Evolutionary conservation across 179 eudicot species (phyloP).

Genomic region (Patellifolia procumbens): DNA sequence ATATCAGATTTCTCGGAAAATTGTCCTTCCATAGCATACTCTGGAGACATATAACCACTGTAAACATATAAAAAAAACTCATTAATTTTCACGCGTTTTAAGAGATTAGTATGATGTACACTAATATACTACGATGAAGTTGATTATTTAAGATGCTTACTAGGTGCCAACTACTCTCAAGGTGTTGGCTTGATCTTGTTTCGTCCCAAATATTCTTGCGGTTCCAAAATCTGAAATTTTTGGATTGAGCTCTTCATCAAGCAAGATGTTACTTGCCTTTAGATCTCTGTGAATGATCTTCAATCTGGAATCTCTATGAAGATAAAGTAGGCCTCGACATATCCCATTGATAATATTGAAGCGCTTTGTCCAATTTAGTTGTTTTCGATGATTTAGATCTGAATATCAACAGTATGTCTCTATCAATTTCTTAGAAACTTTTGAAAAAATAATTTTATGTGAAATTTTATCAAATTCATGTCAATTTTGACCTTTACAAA

Average conservation of each 20-base stretch:
- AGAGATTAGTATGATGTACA: background rate
- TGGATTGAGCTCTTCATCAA: conserved; percentile 53
- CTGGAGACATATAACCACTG: conserved; percentile 32
- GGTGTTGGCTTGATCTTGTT: conserved; percentile 45
- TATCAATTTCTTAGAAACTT: background rate
- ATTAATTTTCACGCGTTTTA: background rate
- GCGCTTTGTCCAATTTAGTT: conserved; percentile 50
- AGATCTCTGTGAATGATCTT: conserved; percentile 59
- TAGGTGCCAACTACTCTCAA: conserved; percentile 56
- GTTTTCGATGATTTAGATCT: conserved; percentile 37
- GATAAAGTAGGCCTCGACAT: conserved; percentile 56
- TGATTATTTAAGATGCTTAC: conserved; percentile 30
- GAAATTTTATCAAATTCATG: too few species aligned
- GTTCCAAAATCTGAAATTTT: conserved; percentile 66
- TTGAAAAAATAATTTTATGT: too few species aligned
- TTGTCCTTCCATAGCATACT: conserved; percentile 34
- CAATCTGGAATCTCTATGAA: conserved; percentile 57
- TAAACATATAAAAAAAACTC: background rate
- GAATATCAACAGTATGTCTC: background rate
- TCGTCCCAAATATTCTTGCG: conserved; percentile 51
- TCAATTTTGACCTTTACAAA: too few species aligned
- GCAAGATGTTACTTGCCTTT: conserved; percentile 56
- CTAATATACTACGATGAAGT: too few species aligned
- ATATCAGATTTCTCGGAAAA: conserved; percentile 52
- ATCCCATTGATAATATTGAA: conserved; percentile 48